phyloP scores from a whole-genome alignment of 169 alveolate genomes.

The Eimeria praecox region DNA sequence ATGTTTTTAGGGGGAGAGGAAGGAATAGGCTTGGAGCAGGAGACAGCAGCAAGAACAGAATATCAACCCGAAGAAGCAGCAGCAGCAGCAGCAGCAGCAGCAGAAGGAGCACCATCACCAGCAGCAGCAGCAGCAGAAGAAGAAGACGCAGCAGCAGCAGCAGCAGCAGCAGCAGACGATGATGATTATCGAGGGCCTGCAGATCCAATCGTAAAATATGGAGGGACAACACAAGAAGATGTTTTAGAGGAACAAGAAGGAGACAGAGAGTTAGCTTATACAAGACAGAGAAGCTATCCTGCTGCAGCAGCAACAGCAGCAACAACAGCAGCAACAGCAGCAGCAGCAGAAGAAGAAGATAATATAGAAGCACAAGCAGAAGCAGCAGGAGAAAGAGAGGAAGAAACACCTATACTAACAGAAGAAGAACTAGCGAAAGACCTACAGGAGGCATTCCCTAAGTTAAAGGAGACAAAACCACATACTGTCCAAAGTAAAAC shows the following conservation, averaged over 20 bases:
- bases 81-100: neutral
- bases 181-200: constrained; percentile 28
- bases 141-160: neutral
- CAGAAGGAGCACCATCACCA: no score
- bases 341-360: constrained; percentile 24
- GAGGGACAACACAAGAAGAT: neutral
- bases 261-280: no score
- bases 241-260: neutral
- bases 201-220: neutral
- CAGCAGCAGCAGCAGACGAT: neutral
- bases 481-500: constrained; percentile 23
- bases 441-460: neutral
- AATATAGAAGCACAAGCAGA: neutral
- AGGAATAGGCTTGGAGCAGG: no score
- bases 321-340: constrained; percentile 1
- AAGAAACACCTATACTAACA: neutral
- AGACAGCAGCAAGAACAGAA: no score
- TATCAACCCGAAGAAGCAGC: neutral
- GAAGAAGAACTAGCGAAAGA: neutral
- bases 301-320: neutral
- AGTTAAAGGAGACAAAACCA: neutral
- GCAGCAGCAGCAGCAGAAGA: neutral
- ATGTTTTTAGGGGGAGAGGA: neutral
- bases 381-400: neutral
- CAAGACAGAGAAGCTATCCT: no score